Conservation (phyloP, 2,329 filamentous ascomycete genomes). For the Tothia fuscella region DNA sequence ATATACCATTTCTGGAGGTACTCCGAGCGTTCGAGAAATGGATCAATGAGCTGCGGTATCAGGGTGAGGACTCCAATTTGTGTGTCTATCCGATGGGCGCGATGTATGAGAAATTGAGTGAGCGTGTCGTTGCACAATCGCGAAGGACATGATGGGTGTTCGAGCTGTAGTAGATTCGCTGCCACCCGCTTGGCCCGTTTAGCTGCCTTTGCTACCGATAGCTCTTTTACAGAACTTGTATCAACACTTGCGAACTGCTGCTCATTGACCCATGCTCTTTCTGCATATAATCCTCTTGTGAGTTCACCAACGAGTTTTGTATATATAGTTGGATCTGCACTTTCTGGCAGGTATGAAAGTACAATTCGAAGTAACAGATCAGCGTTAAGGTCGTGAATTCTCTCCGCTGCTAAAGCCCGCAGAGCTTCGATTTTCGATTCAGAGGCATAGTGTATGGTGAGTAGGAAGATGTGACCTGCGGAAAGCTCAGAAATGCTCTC, state of each 20-base stretch:
- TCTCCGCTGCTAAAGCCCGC: slow-evolving; percentile 44
- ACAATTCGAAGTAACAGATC: slow-evolving; percentile 60
- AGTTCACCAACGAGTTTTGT: slow-evolving; percentile 30
- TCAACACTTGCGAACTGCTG: slow-evolving; percentile 37
- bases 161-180: slow-evolving; percentile 50
- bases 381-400: slow-evolving; percentile 46
- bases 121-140: slow-evolving; percentile 44
- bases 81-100: slow-evolving; percentile 56
- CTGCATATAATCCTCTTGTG: too few species aligned
- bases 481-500: too few species aligned
- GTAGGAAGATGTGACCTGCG: slow-evolving; percentile 56
- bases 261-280: slow-evolving; percentile 31
- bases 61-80: slow-evolving; percentile 61
- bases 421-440: slow-evolving; percentile 53
- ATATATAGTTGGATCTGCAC: slow-evolving; percentile 50
- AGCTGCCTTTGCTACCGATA: slow-evolving; percentile 53
- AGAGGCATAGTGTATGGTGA: slow-evolving; percentile 59
- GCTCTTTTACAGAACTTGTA: slow-evolving; percentile 39
- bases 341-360: slow-evolving; percentile 67
- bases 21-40: slow-evolving; percentile 52
- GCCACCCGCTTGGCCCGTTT: slow-evolving; percentile 52
- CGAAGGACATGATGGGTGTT: slow-evolving; percentile 35
- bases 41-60: slow-evolving; percentile 53
- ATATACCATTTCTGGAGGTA: slow-evolving; percentile 57
- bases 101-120: slow-evolving; percentile 53